A percentile compares a stretch with the other conserved stretches of the same genome.
Conservation (phyloP, 495 filamentous ascomycete species). For the Penicillium coprophilum region DNA sequence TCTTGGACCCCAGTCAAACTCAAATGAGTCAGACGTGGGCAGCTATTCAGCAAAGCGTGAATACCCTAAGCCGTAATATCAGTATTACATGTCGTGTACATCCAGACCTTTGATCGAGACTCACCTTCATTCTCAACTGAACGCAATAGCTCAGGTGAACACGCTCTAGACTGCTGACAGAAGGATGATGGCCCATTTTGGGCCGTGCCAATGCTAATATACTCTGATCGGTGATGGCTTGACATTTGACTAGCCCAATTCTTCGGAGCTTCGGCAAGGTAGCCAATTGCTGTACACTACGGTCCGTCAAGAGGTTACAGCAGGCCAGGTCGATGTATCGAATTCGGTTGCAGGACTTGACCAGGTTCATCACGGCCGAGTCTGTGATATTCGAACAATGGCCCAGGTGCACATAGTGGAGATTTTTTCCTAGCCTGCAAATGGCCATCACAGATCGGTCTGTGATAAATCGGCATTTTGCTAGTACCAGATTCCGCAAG, state of each 20-base stretch:
- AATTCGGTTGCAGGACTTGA: slow-evolving; percentile 86
- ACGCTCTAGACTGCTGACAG: slow-evolving; percentile 71
- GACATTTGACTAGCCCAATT: slow-evolving; percentile 94
- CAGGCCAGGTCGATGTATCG: slow-evolving; percentile 97
- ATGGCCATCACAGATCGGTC: slow-evolving; percentile 87
- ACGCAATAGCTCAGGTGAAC: slow-evolving; percentile 97
- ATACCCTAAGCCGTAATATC: slow-evolving; percentile 67
- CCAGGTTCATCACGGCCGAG: slow-evolving; percentile 74
- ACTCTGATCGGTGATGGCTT: slow-evolving; percentile 81
- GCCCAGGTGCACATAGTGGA: slow-evolving; percentile 94
- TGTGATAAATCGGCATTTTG: slow-evolving; percentile 90
- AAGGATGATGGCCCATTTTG: slow-evolving; percentile 46
- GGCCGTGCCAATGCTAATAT: slow-evolving; percentile 77
- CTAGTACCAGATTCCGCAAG: slow-evolving; percentile 86
- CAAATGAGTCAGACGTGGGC: slow-evolving; percentile 89
- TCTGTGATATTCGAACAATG: slow-evolving; percentile 93
- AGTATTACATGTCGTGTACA: slow-evolving; percentile 12
- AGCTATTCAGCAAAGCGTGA: slow-evolving; percentile 81
- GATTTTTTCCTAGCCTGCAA: slow-evolving; percentile 84
- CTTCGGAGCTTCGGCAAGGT: slow-evolving; percentile 87
- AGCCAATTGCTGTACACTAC: slow-evolving; percentile 80
- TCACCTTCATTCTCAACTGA: slow-evolving; percentile 73
- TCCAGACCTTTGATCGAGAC: slow-evolving; percentile 24
- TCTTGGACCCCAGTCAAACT: slow-evolving; percentile 93
- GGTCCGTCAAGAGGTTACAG: slow-evolving; percentile 85